phyloP scores from a whole-genome alignment of 495 filamentous ascomycete species.

The Pyrenopolyporus hunteri region DNA sequence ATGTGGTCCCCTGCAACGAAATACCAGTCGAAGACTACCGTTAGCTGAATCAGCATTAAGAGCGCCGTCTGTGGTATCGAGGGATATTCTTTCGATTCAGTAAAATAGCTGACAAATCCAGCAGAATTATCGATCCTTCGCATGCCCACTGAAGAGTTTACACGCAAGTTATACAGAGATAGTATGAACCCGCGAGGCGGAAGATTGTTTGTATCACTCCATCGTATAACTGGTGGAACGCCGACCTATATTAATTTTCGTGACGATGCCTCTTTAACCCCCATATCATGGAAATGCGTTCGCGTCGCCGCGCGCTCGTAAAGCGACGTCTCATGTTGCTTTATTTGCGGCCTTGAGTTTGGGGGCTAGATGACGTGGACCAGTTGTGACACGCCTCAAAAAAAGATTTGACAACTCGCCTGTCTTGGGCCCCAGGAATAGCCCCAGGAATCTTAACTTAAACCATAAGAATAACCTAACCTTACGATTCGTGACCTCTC shows the following conservation, averaged over 20 bases:
- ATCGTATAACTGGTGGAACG: constrained; percentile 2
- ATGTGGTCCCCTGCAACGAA: not conserved
- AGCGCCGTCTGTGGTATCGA: constrained; percentile 2
- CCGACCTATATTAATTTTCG: not conserved
- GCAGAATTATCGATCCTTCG: constrained; percentile 1
- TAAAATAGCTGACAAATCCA: constrained; percentile 32
- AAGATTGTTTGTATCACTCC: not conserved
- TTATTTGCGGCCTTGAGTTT: constrained; percentile 13
- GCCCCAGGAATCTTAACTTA: not conserved
- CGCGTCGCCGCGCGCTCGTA: constrained; percentile 20
- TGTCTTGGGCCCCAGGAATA: constrained; percentile 10
- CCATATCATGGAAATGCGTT: not conserved
- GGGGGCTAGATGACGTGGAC: constrained; percentile 38
- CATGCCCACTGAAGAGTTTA: constrained; percentile 4
- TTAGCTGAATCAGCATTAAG: constrained; percentile 33
- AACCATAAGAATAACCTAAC: not conserved
- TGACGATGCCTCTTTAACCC: not conserved
- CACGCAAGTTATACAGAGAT: constrained; percentile 10
- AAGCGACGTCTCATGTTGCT: constrained; percentile 27
- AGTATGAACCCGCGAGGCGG: constrained; percentile 7
- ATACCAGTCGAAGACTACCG: constrained; percentile 19
- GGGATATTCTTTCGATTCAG: not conserved
- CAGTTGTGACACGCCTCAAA: constrained; percentile 27
- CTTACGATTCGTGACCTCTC: constrained; percentile 1
- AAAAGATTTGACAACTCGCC: constrained; percentile 13